Percentiles rank a stretch among this genome's conserved stretches.
Conservation (phyloP, 202 grass and related monocot species). For the Panicum hallii region DNA sequence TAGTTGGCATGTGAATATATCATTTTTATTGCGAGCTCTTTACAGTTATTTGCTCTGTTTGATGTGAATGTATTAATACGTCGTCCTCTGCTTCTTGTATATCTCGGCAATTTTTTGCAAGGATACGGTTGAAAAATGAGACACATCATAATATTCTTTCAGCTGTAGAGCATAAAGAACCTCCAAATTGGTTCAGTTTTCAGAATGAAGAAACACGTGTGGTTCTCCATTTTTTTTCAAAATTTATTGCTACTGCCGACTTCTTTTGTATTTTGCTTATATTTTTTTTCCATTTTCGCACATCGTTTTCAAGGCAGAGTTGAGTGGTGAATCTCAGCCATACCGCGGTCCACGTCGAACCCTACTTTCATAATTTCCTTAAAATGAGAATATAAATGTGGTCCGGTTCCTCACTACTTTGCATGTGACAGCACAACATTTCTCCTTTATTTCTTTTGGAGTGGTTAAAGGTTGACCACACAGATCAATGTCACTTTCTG, state of each 20-base stretch:
- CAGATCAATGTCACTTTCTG: conserved; percentile 31
- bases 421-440: conserved; percentile 30
- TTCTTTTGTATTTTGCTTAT: conserved; percentile 13
- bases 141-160: background rate
- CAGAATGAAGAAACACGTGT: background rate
- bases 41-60: background rate
- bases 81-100: background rate
- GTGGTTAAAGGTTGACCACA: conserved; percentile 50
- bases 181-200: background rate
- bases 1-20: conserved; percentile 32
- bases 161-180: background rate
- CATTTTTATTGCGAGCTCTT: background rate
- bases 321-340: conserved; percentile 38
- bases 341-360: conserved; percentile 36
- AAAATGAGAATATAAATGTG: conserved; percentile 27
- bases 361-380: conserved; percentile 34
- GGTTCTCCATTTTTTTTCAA: background rate
- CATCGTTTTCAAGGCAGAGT: conserved; percentile 46
- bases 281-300: background rate
- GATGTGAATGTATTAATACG: conserved; percentile 26
- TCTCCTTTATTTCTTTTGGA: conserved; percentile 17
- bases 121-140: background rate
- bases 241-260: background rate
- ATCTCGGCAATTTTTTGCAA: background rate
- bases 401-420: conserved; percentile 34